Base-by-base conservation (phyloP, 805 yeast species). In the Nakazawaea laoshanensis region DNA sequence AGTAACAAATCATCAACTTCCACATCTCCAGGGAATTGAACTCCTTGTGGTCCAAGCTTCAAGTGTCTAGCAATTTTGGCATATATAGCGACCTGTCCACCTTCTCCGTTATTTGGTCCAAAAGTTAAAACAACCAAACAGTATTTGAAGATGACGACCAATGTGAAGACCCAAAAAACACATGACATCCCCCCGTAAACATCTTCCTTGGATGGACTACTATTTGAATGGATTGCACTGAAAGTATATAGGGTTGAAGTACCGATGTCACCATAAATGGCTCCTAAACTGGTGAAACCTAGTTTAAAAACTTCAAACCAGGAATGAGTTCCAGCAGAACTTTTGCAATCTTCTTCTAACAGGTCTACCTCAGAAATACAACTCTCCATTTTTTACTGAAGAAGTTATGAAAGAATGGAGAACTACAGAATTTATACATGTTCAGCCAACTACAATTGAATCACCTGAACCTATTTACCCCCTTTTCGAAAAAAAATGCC, bases 21-120 rank as follows among this genome's bases (percentile, higher is more conserved):
- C 13, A 42, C 40, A 2, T 45, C 50, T 19, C 70, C 67, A 1
- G 67, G 67, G 12, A 67, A 57, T 19, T 46, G 44, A 4, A 64
- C 68, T 17, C 72, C 69, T 27, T 47, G 52, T 3, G 69, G 70
- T 10, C 70, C 73, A 31, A 70, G 53, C 24, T 59, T 61, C 40
- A 72, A 49, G 23, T 55, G 53, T 25, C 74, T 55, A 4, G 77
- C 74, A 21, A 72, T 61, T 45, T 71, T 71, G 15, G 78, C 69
- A 42, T 73, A 74, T 27, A 74, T 64, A n/a, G 81, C 80, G 21
- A 74, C 65, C 39, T 71, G 77, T 1, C 81, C 80, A 40, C 81
- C 80, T 46, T 74, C 77, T 29, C 75, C 76, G 29, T 69, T 62
- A 47, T 73, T 70, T 7, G 76, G 73, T 10, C 78, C 81, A 28